Percentiles rank a stretch among this genome's conserved stretches.
Evolutionary conservation across 2,329 filamentous ascomycete genomes (phyloP).

Genomic region (Septoria petroselini): DNA sequence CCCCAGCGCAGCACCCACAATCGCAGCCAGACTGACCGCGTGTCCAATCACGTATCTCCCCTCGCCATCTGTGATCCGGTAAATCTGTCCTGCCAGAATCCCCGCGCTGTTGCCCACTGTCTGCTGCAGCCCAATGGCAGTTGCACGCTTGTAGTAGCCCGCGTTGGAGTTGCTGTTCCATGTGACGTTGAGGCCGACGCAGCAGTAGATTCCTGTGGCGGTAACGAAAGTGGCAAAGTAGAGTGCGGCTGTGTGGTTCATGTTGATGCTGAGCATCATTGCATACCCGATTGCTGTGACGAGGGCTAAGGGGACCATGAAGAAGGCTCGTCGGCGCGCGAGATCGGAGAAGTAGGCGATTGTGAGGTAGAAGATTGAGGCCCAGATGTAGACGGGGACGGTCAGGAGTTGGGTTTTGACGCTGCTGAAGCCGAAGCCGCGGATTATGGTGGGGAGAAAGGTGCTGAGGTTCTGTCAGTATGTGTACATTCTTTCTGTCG

Average conservation of each 20-base stretch:
- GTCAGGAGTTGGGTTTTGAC: slow-evolving; percentile 47
- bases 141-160: slow-evolving; percentile 49
- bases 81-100: slow-evolving; percentile 50
- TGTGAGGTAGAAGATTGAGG: slow-evolving; percentile 11
- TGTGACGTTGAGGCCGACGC: slow-evolving; percentile 46
- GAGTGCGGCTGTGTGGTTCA: slow-evolving; percentile 22
- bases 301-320: slow-evolving; percentile 13
- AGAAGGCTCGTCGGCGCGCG: slow-evolving; percentile 9
- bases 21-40: slow-evolving; percentile 11
- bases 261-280: slow-evolving; percentile 13
- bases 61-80: slow-evolving; percentile 25
- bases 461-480: slow-evolving; percentile 25
- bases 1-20: slow-evolving; percentile 7
- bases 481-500: too few species aligned
- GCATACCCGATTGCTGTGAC: slow-evolving; percentile 9
- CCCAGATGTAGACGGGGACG: slow-evolving; percentile 38
- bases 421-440: slow-evolving; percentile 42
- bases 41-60: slow-evolving; percentile 16
- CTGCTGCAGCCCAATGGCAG: slow-evolving; percentile 48
- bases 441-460: slow-evolving; percentile 24
- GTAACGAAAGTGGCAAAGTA: slow-evolving; percentile 32
- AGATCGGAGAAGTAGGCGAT: slow-evolving; percentile 18
- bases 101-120: slow-evolving; percentile 51
- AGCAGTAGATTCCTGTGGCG: slow-evolving; percentile 30
- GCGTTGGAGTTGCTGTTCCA: slow-evolving; percentile 52